Conservation (phyloP, 176 grass and related monocot species). For the Bolboschoenus planiculmis region DNA sequence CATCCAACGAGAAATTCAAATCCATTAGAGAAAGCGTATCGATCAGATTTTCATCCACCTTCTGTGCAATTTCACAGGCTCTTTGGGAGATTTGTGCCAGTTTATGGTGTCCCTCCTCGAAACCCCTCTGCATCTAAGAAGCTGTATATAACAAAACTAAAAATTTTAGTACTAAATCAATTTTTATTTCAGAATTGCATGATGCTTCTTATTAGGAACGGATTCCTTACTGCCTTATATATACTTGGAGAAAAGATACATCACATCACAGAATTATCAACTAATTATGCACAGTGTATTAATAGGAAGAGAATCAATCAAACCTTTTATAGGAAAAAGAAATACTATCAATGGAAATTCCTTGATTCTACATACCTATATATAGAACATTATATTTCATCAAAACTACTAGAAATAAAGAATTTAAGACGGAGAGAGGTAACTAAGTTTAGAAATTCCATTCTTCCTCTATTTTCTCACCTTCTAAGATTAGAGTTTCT, state of each 20-base stretch:
- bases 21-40: constrained; percentile 18
- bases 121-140: neutral
- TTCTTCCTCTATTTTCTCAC: neutral
- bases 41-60: neutral
- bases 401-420: too few relatives aligned
- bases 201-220: neutral
- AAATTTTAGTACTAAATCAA: neutral
- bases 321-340: too few relatives aligned
- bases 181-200: neutral
- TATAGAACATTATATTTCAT: neutral
- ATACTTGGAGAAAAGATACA: neutral
- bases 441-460: neutral
- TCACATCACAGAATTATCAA: neutral
- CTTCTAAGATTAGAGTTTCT: neutral
- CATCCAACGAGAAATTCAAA: constrained; percentile 6
- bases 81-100: neutral
- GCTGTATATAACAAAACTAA: neutral
- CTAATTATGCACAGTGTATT: neutral
- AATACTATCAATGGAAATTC: neutral
- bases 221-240: neutral
- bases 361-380: neutral
- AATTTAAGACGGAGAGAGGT: neutral
- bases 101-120: neutral
- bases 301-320: too few relatives aligned
- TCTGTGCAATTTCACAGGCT: neutral